Evolutionary conservation across 345 rosid genomes (phyloP).

Genomic region (Acer campestre): DNA sequence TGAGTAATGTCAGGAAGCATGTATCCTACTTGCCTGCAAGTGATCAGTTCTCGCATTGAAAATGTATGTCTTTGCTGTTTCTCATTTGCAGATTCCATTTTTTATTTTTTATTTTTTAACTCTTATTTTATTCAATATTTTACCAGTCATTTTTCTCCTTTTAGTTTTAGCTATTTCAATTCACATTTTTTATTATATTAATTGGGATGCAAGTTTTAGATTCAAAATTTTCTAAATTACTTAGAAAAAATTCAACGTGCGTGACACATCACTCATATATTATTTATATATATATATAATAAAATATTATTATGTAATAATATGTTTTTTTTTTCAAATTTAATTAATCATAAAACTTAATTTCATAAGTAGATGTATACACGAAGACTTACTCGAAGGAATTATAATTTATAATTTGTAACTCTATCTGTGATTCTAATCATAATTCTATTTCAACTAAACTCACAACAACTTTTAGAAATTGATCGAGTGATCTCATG

Average conservation of each 20-base stretch:
- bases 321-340: no score
- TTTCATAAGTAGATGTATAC: no score
- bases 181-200: background rate
- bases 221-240: background rate
- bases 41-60: background rate
- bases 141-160: background rate
- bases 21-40: background rate
- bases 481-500: no score
- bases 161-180: background rate
- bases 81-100: background rate
- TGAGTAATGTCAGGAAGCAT: conserved; percentile 23
- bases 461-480: no score
- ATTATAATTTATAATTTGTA: no score
- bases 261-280: background rate
- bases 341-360: no score
- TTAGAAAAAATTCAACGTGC: background rate
- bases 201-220: background rate
- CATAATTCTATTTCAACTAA: no score
- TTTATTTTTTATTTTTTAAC: background rate
- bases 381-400: no score
- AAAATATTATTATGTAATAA: no score
- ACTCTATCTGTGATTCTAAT: no score
- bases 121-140: background rate
- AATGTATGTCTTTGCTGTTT: background rate
- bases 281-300: no score